These are phyloP conservation scores for Myxozyma nipponensis DNA, from an alignment of 805 yeast species.

Conservation along the genomic window DNA sequence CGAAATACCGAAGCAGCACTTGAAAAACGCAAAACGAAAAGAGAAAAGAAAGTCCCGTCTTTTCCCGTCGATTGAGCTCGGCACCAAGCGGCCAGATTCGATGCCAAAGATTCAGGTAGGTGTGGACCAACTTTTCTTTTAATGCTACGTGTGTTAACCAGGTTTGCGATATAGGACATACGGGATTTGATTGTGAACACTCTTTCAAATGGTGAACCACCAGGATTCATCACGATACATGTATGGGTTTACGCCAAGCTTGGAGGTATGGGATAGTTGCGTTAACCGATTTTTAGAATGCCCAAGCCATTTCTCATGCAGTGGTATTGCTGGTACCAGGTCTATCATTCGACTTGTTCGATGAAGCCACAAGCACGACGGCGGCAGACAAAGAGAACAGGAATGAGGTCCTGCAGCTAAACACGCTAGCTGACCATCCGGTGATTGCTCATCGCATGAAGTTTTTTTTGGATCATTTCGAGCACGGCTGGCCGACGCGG, in stretches of 20 bases:
- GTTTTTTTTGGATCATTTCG: slow-evolving; percentile 43
- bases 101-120: slow-evolving; percentile 8
- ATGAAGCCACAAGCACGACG: slow-evolving; percentile 28
- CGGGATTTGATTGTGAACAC: slow-evolving; percentile 47
- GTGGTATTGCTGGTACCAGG: slow-evolving; percentile 67
- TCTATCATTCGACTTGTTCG: slow-evolving; percentile 47
- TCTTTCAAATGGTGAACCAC: slow-evolving; percentile 43
- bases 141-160: slow-evolving; percentile 21
- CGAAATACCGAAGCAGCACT: slow-evolving; percentile 16
- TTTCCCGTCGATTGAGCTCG: slow-evolving; percentile 26
- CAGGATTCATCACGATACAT: slow-evolving; percentile 48
- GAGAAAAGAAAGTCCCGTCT: slow-evolving; percentile 30
- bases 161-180: slow-evolving; percentile 38
- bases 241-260: too few species aligned
- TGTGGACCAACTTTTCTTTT: too few species aligned
- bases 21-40: slow-evolving; percentile 27
- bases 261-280: too few species aligned
- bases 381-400: slow-evolving; percentile 15
- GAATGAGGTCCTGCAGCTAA: too few species aligned
- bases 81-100: background rate
- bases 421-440: slow-evolving; percentile 7
- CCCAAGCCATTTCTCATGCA: slow-evolving; percentile 48
- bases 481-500: slow-evolving; percentile 46
- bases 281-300: too few species aligned
- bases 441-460: slow-evolving; percentile 29